Evolutionary conservation across 805 yeast species (phyloP), one percentile per base, ranked within the genome.

Genomic region (Wickerhamiella shivajii): DNA sequence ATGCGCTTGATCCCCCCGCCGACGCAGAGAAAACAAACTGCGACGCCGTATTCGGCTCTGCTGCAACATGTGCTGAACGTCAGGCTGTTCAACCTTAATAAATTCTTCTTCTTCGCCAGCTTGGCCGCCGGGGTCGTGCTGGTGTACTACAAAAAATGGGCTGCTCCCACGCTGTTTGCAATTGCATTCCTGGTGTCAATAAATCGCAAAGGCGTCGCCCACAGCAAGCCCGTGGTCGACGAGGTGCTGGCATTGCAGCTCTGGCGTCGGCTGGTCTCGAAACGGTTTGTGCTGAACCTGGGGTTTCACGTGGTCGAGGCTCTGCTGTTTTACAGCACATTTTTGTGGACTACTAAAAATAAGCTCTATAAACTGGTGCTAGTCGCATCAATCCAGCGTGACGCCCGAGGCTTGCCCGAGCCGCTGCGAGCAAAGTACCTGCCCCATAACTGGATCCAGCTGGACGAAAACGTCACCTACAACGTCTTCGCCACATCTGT

Each of bases 1-100:
- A 31, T 31, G 34, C 34, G 34, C 12, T 29, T 31, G 34, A 31
- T 31, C 27, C 22, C 25, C 15, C 34, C 24, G 29, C 34, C 34
- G 20, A 31, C 24, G 29, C 18, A 29, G 16, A 31, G 29, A 23
- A 31, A 31, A 25, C 24, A 31, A 23, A 21, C 18, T 12, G 34
- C 20, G 15, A 24, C 27, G 26, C 24, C 30, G 29, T 34, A 34
- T 21, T 18, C 29, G 6, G 18, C 6, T 20, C 30, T 30, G 10
- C 13, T 26, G 20, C 6, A 17, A 14, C 22, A 21, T 16, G 30
- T 29, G 13, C 13, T 21, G 9, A 19, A 31, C 24, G 13, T 26
- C 19, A 20, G 34, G n/a, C 14, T 29, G 6, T 14, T 25, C 14
- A 18, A 15, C 5, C 17, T 22, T 11, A 12, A 21, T 16, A 14